A percentile compares a stretch with the other conserved stretches of the same genome.
Conservation (phyloP, 2,329 filamentous ascomycete species). For the Zasmidium angulare region DNA sequence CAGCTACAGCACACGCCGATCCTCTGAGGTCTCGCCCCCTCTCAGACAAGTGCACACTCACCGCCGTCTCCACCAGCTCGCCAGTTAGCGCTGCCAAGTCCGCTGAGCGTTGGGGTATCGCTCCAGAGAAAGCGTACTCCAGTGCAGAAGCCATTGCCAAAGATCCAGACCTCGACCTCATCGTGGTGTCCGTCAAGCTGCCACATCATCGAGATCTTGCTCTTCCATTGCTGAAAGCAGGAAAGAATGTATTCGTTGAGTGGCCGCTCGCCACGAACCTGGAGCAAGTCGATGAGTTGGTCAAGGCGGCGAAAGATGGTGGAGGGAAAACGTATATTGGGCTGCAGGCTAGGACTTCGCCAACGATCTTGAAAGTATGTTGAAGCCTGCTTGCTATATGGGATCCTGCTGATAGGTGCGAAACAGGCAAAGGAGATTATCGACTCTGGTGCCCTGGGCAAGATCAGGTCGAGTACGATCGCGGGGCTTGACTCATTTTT, state of each 20-base stretch:
- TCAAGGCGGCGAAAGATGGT: constrained; percentile 41
- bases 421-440: constrained; percentile 45
- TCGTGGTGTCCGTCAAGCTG: constrained; percentile 46
- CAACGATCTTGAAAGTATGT: constrained; percentile 44
- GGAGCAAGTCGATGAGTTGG: constrained; percentile 48
- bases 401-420: neutral
- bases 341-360: constrained; percentile 46
- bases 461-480: neutral
- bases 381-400: constrained; percentile 27
- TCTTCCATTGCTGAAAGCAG: constrained; percentile 38
- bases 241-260: constrained; percentile 47
- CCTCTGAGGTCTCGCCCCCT: neutral
- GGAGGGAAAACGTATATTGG: constrained; percentile 49
- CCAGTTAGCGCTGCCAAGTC: neutral
- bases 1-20: neutral
- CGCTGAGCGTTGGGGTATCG: neutral
- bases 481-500: neutral
- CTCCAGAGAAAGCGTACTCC: constrained; percentile 44
- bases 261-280: constrained; percentile 48
- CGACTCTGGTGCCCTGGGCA: constrained; percentile 9
- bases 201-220: constrained; percentile 46
- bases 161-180: constrained; percentile 49
- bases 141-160: constrained; percentile 43
- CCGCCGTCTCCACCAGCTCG: neutral
- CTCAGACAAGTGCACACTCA: neutral